Evolutionary conservation across 805 yeast species (phyloP), one percentile per base, ranked within the genome.

Genomic region (Zygoascus flipseniorum): DNA sequence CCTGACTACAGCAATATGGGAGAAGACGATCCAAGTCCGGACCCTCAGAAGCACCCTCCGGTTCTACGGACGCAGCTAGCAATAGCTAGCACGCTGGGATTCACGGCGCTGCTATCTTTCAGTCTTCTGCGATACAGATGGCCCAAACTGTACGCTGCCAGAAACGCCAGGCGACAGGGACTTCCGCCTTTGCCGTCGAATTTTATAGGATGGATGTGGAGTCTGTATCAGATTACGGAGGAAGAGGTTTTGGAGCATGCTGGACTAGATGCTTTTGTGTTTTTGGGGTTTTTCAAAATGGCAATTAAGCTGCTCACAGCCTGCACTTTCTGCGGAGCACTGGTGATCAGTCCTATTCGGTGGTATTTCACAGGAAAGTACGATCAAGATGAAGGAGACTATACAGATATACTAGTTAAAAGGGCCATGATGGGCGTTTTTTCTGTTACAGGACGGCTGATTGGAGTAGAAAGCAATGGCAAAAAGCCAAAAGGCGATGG

Each of bases 181-280:
- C 26, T 61, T 31, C 95, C 93, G 2, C 63, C 67, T 32, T 71
- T 87, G 18, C 82, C 86, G 5, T 59, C 71, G 41, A 75, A 87
- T 2, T 65, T 86, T 11, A 85, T 89, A 61, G 89, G 90, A 1
- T 92, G 98, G 97, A 74, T 90, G 8, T 78, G 82, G 0, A 78
- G 81, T 0, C 70, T 92, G 13, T 79, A 78, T 64, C 68, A 68
- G 11, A 81, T 90, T 18, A 73, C 76, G 26, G 98, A 92, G 60
- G 75, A 78, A 14, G 89, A 89, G 54, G 78, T 93, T 1, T 74
- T 92, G 50, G 92, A 89, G 56, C 85, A 83, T 62, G 96, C 97
- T 2, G 99, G 99, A 0, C 70, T 92, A 45, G 99, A 92, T 70
- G 97, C 97, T 0, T 89, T 79, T 69, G 98, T 93, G 13, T 92